Percentiles rank a stretch among this genome's conserved stretches.
Conservation (phyloP, 208 protist genomes). For the Trypanosoma avium region DNA sequence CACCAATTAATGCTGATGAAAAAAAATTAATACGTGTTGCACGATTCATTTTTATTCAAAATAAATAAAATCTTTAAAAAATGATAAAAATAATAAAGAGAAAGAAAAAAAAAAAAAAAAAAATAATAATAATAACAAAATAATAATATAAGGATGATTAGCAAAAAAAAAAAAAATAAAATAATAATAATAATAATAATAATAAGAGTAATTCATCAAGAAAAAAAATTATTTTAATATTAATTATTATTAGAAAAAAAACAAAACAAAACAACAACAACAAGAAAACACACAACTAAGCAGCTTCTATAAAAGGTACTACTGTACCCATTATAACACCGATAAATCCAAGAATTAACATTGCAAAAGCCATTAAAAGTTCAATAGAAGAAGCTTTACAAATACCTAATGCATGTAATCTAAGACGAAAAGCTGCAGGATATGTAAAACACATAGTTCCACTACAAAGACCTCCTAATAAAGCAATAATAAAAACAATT, state of each 20-base stretch:
- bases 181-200: not conserved
- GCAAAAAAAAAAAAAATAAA: not conserved
- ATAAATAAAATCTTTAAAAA: no score
- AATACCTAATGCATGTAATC: slow-evolving; percentile 48
- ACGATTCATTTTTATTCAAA: not conserved
- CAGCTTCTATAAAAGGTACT: slow-evolving; percentile 26
- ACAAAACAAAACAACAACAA: not conserved
- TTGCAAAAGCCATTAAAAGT: slow-evolving; percentile 31
- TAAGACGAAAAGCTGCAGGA: slow-evolving; percentile 59
- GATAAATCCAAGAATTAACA: slow-evolving; percentile 50
- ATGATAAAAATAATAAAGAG: not conserved
- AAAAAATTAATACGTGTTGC: slow-evolving; percentile 27
- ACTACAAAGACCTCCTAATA: slow-evolving; percentile 70
- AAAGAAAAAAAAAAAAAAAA: slow-evolving; percentile 1
- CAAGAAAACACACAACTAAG: not conserved
- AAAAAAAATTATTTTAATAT: not conserved
- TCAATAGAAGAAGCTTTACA: slow-evolving; percentile 34
- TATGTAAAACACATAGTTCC: slow-evolving; percentile 73
- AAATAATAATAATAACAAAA: not conserved
- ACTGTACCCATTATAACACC: slow-evolving; percentile 44
- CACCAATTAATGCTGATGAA: slow-evolving; percentile 35
- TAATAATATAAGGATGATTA: not conserved
- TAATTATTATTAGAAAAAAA: no score
- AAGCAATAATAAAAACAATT: slow-evolving; percentile 61
- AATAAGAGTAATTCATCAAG: not conserved